phyloP scores from a whole-genome alignment of 1,284 basidiomycete genomes.

The Malassezia restricta region DNA sequence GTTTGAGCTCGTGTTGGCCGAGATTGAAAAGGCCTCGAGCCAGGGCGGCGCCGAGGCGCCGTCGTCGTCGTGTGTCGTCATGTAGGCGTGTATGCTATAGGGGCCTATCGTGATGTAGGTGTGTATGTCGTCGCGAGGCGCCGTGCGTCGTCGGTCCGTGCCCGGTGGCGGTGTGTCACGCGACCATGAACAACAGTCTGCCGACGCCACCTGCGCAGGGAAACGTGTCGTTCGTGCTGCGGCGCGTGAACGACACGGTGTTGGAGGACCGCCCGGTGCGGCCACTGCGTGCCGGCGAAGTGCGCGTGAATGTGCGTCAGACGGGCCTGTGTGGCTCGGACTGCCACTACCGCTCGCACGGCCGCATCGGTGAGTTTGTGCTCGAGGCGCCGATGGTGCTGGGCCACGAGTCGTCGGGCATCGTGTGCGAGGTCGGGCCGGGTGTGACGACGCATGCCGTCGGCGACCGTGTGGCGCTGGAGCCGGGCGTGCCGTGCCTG shows the following conservation, averaged over 20 bases:
- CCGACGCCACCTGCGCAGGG: slow-evolving; percentile 26
- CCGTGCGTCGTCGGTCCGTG: background rate
- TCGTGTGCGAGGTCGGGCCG: slow-evolving; percentile 55
- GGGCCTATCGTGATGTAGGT: background rate
- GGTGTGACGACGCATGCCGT: slow-evolving; percentile 61
- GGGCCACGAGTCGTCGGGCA: slow-evolving; percentile 55
- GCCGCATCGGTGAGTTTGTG: slow-evolving; percentile 55
- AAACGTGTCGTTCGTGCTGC: slow-evolving; percentile 69
- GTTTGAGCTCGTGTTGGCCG: slow-evolving; percentile 39
- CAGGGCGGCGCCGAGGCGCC: slow-evolving; percentile 35
- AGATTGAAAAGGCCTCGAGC: slow-evolving; percentile 34
- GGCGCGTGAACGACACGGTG: slow-evolving; percentile 58
- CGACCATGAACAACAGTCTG: slow-evolving; percentile 29
- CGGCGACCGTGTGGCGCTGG: slow-evolving; percentile 77
- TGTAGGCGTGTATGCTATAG: slow-evolving; percentile 18
- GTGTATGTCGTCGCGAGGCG: background rate
- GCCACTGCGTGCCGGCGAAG: slow-evolving; percentile 56
- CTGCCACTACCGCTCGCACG: slow-evolving; percentile 48
- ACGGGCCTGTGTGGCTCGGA: slow-evolving; percentile 64
- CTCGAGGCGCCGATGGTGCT: slow-evolving; percentile 67
- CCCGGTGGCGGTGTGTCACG: background rate
- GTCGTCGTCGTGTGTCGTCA: slow-evolving; percentile 37
- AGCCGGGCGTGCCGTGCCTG: slow-evolving; percentile 65
- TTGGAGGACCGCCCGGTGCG: slow-evolving; percentile 68
- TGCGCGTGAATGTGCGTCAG: slow-evolving; percentile 80